Evolutionary conservation across 495 filamentous ascomycete species (phyloP).

Genomic region (Letharia lupina): DNA sequence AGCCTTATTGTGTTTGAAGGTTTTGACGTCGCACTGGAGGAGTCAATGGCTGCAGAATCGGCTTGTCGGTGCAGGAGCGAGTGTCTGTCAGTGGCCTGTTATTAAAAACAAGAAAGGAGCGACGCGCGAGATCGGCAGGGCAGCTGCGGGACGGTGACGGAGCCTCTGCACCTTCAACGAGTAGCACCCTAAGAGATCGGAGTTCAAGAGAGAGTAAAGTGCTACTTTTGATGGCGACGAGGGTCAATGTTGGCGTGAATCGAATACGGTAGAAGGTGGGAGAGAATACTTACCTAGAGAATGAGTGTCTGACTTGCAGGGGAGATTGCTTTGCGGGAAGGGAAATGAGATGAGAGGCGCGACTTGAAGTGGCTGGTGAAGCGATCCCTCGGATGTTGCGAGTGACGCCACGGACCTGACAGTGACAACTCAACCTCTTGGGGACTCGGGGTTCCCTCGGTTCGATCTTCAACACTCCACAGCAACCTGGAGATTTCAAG

Average conservation of each 20-base stretch:
- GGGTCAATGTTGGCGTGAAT: conserved; percentile 1
- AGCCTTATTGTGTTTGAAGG: neutral
- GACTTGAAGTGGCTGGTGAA: conserved; percentile 13
- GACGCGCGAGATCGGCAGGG: conserved; percentile 22
- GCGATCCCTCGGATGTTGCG: neutral
- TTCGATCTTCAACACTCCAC: neutral
- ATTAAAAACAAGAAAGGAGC: conserved; percentile 21
- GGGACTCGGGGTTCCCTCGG: no score
- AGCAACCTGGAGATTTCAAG: neutral
- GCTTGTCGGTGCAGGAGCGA: neutral
- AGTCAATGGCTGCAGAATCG: conserved; percentile 10
- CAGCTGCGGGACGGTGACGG: conserved; percentile 11
- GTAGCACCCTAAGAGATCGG: neutral
- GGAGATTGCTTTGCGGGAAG: conserved; percentile 10
- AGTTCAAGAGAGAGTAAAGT: neutral
- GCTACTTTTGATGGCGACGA: conserved; percentile 3
- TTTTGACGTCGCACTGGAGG: neutral
- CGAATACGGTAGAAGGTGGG: neutral
- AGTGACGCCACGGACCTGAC: neutral
- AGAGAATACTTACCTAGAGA: neutral
- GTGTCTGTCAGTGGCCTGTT: neutral
- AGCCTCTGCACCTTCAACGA: neutral
- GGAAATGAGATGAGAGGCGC: conserved; percentile 13
- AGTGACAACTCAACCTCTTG: no score
- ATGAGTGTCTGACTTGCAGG: conserved; percentile 6